Percentiles rank a stretch among this genome's conserved stretches.
Evolutionary conservation across 257 asterid species (phyloP).

Genomic region (Rhazya stricta): DNA sequence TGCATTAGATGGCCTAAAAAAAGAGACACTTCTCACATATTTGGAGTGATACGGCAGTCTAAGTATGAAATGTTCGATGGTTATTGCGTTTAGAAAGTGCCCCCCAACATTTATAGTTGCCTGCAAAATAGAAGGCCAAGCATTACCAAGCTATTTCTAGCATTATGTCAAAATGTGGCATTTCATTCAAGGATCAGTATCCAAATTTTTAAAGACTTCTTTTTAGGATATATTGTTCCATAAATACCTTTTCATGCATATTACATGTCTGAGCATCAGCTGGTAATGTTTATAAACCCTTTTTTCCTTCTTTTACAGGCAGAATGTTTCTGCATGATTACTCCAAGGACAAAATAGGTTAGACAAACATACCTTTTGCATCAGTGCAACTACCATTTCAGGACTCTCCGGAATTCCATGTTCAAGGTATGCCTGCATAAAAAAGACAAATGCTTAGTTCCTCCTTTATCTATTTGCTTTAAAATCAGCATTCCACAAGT

Average conservation of each 20-base stretch:
- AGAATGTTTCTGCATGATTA: neutral
- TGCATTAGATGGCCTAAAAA: neutral
- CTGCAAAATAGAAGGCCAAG: conserved; percentile 30
- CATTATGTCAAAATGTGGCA: neutral
- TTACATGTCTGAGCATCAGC: neutral
- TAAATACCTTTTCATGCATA: neutral
- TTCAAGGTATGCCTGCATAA: conserved; percentile 63
- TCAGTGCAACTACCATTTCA: conserved; percentile 57
- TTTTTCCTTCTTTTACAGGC: no score
- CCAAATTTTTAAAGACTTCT: neutral
- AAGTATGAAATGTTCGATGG: conserved; percentile 74
- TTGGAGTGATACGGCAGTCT: conserved; percentile 75
- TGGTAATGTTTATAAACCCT: neutral
- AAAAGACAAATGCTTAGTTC: neutral
- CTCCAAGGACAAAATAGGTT: neutral
- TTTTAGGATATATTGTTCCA: neutral
- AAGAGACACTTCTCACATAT: conserved; percentile 39
- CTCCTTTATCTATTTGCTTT: neutral
- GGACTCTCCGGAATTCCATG: conserved; percentile 66
- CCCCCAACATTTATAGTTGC: conserved; percentile 74
- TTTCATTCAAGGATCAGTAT: neutral
- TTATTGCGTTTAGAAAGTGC: conserved; percentile 56
- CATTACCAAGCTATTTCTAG: neutral
- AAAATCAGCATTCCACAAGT: neutral
- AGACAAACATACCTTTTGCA: conserved; percentile 61